Evolutionary conservation across 176 grass and related monocot genomes (phyloP).

Genomic region (Chrysopogon serrulatus): DNA sequence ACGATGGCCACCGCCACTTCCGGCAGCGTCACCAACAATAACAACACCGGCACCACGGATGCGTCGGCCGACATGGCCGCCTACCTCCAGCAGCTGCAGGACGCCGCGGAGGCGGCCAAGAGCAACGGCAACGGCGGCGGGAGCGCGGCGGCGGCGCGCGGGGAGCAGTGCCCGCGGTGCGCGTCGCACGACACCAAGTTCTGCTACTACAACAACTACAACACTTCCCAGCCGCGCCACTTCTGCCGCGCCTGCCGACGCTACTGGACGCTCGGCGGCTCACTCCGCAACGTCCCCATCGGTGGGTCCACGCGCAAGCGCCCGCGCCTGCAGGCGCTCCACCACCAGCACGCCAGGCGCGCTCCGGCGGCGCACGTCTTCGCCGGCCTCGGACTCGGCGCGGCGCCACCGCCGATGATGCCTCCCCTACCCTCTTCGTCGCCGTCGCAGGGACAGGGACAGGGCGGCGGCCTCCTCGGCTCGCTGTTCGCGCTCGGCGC

Average conservation of each 20-base stretch:
- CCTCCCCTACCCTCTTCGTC: not conserved
- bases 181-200: constrained; percentile 95
- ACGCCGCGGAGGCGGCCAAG: not conserved
- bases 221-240: constrained; percentile 93
- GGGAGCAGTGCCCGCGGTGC: constrained; percentile 90
- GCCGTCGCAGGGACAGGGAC: constrained; percentile 4
- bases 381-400: not conserved
- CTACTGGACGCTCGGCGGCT: constrained; percentile 96
- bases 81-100: constrained; percentile 27
- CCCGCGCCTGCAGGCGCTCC: constrained; percentile 39
- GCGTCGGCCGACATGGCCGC: constrained; percentile 14
- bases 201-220: constrained; percentile 99
- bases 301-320: constrained; percentile 92
- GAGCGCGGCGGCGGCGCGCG: not conserved
- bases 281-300: constrained; percentile 95
- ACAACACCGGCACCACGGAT: fast-evolving
- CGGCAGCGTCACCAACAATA: not conserved
- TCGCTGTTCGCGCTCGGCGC: constrained; percentile 53
- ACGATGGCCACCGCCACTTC: not conserved
- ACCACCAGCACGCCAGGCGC: not conserved
- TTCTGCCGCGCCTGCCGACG: constrained; percentile 96
- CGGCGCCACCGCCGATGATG: not conserved
- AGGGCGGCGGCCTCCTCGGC: constrained; percentile 26
- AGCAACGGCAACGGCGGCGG: not conserved
- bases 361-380: not conserved